Base-by-base conservation (phyloP, 306 rosid species). In the Pterocarpus santalinus region DNA sequence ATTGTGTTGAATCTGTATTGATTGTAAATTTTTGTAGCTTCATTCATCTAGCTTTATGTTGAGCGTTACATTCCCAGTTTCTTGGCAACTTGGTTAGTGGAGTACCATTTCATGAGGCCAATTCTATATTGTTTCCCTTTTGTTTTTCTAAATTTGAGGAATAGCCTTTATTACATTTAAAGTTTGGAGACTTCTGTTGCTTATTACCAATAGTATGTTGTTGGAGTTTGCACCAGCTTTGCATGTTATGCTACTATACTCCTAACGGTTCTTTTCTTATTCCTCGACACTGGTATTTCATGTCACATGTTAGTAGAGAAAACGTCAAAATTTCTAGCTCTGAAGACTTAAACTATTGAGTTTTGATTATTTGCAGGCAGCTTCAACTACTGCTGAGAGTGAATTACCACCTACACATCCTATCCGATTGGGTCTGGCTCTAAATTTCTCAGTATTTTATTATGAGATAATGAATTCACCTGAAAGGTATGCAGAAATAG, bases 381-480 rank as follows among this genome's bases (percentile, higher is more conserved):
- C 96, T 72, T 76, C 95, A 61, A 85, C 81, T 9, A 68, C 89
- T 30, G 94, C 95, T 10, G 97, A 91, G 86, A 85, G 80, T 55
- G 92, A 91, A 53, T 79, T 92, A 76, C 81, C 92, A 77, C 86
- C 94, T 63, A 89, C 94, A 7, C 90, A 92, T 84, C 94, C 94
- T 56, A 88, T 93, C 70, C 92, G 92, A 38, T 72, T 91, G 91
- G 95, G 96, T 55, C 80, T 93, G 80, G 94, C 92, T 70, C 84
- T 91, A 84, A 93, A 93, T 84, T 89, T 84, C 83, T 93, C 94
- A 1, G 94, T 93, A 87, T 90, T 92, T 85, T 92, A 90, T 87
- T 92, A 88, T 84, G 97, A 92, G 81, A 92, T 89, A 80, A n/a
- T 93, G 91, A 89, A 91, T 85, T 87, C 92, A 65, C 89, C 94